A percentile compares a stretch with the other conserved stretches of the same genome.
phyloP scores from a whole-genome alignment of 2,329 filamentous ascomycete species.

The Calonectria pteridis region DNA sequence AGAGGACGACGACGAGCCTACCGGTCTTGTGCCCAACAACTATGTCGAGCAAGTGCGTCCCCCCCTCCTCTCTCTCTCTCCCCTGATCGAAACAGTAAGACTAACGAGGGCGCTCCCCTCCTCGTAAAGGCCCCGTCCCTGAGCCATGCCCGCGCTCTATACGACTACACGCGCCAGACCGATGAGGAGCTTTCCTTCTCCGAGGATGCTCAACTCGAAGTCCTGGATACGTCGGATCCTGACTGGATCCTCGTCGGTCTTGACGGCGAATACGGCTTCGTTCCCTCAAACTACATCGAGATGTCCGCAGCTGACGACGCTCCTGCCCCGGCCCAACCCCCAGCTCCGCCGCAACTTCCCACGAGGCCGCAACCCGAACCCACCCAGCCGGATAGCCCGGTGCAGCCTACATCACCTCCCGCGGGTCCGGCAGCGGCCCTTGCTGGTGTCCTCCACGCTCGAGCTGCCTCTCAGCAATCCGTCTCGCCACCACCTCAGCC shows the following conservation, averaged over 20 bases:
- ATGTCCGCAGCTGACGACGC: conserved; percentile 63
- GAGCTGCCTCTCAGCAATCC: conserved; percentile 50
- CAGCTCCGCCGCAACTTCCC: conserved; percentile 58
- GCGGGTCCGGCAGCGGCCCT: conserved; percentile 66
- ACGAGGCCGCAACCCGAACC: conserved; percentile 53
- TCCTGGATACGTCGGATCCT: conserved; percentile 91
- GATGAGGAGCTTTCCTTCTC: conserved; percentile 97
- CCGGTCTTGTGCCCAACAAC: conserved; percentile 91
- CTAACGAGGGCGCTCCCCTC: conserved; percentile 20
- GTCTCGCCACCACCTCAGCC: conserved; percentile 43
- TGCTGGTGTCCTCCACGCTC: conserved; percentile 67
- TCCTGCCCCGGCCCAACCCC: conserved; percentile 52
- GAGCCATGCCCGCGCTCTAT: conserved; percentile 88
- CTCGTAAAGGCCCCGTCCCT: conserved; percentile 70
- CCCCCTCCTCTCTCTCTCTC: background rate
- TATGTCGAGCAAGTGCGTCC: conserved; percentile 86
- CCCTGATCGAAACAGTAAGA: background rate
- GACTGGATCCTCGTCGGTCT: conserved; percentile 96
- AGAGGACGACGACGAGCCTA: conserved; percentile 91
- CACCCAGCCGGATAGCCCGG: conserved; percentile 50
- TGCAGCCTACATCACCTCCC: conserved; percentile 39
- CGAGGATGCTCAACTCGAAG: conserved; percentile 84
- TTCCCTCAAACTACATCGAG: conserved; percentile 96
- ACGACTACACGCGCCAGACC: conserved; percentile 96
- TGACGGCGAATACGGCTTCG: conserved; percentile 91